Evolutionary conservation across 1,139 yeast species (phyloP).

Genomic region (Waltiozyma sp.): DNA sequence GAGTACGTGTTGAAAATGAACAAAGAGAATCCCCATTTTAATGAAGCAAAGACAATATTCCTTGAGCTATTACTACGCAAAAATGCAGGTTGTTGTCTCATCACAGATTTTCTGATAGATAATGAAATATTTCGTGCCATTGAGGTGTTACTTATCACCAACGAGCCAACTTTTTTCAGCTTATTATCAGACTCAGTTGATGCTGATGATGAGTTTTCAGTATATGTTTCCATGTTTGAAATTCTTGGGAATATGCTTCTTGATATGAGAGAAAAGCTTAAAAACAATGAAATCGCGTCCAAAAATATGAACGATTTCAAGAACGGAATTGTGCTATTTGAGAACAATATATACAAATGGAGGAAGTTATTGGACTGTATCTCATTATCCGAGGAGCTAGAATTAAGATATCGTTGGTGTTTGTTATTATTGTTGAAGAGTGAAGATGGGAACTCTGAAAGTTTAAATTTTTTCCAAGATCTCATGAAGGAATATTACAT

Average conservation of each 20-base stretch:
- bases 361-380: slow-evolving; percentile 10
- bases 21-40: slow-evolving; percentile 2
- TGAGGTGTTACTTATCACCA: slow-evolving; percentile 9
- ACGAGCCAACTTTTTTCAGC: background rate
- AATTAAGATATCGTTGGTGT: slow-evolving; percentile 30
- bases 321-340: background rate
- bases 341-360: slow-evolving; percentile 19
- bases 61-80: slow-evolving; percentile 27
- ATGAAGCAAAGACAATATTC: slow-evolving; percentile 35
- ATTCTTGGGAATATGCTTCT: slow-evolving; percentile 37
- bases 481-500: background rate
- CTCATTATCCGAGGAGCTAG: background rate
- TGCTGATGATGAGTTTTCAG: slow-evolving; percentile 1
- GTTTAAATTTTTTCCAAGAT: background rate
- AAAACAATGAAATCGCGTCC: background rate
- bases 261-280: slow-evolving; percentile 2
- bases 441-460: slow-evolving; percentile 1
- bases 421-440: slow-evolving; percentile 16
- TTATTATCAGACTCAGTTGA: slow-evolving; percentile 4
- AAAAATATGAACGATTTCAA: slow-evolving; percentile 1
- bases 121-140: slow-evolving; percentile 5
- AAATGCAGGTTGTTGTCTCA: slow-evolving; percentile 14
- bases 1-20: slow-evolving; percentile 3
- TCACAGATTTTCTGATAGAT: slow-evolving; percentile 19
- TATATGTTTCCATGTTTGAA: slow-evolving; percentile 37